Conservation (phyloP, 2,329 filamentous ascomycete species). For the Tolypocladium paradoxum region DNA sequence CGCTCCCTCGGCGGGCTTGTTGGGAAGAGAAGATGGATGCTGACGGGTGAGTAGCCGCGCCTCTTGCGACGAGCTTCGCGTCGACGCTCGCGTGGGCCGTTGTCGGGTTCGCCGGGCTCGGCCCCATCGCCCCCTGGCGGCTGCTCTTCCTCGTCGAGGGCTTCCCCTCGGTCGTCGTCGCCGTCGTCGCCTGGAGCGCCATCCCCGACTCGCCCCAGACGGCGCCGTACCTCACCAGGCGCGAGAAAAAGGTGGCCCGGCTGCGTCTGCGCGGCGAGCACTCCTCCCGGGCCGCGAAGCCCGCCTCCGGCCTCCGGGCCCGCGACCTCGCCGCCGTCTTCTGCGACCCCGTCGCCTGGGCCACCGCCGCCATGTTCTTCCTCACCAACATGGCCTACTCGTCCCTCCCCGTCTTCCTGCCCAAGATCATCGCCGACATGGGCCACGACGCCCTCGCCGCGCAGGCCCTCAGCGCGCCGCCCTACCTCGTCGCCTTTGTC, state of each 20-base stretch:
- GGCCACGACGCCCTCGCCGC: constrained; percentile 56
- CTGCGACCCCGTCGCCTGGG: constrained; percentile 37
- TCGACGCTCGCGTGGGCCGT: constrained; percentile 73
- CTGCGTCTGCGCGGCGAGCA: constrained; percentile 49
- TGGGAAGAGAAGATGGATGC: neutral
- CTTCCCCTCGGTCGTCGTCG: constrained; percentile 69
- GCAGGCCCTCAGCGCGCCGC: constrained; percentile 72
- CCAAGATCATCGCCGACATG: constrained; percentile 69
- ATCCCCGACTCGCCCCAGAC: constrained; percentile 66
- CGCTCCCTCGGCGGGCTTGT: too few relatives aligned
- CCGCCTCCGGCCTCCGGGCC: constrained; percentile 33
- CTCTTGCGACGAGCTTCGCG: constrained; percentile 67
- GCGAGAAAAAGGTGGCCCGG: constrained; percentile 59
- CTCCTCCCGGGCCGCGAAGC: neutral
- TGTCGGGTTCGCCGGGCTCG: constrained; percentile 51
- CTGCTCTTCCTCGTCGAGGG: constrained; percentile 76
- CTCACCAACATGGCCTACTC: constrained; percentile 80
- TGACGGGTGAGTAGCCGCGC: constrained; percentile 45
- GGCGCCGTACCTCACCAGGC: constrained; percentile 50
- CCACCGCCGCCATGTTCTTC: constrained; percentile 77
- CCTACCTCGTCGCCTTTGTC: constrained; percentile 67
- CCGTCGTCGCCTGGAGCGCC: constrained; percentile 60
- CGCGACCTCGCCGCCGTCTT: constrained; percentile 42
- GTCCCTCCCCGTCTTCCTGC: constrained; percentile 78
- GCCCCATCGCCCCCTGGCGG: constrained; percentile 74